Percentiles rank a stretch among this genome's conserved stretches.
Conservation (phyloP, 768 basidiomycete species). For the Russula compacta region DNA sequence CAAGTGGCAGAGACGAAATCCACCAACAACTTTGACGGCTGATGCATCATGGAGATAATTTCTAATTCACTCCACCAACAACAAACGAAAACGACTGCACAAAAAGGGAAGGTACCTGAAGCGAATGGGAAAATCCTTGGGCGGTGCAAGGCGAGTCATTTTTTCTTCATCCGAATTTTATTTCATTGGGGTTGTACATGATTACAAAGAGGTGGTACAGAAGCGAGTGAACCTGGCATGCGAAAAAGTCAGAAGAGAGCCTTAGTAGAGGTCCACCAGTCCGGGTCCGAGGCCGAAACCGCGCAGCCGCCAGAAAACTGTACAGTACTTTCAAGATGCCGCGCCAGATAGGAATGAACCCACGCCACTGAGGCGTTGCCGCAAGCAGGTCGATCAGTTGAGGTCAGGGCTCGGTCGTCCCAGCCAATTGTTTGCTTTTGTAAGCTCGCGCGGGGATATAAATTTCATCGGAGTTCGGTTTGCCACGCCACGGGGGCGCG, state of each 20-base stretch:
- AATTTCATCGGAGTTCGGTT: neutral
- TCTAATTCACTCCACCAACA: too few relatives aligned
- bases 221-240: too few relatives aligned
- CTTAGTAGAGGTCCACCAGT: neutral
- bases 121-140: neutral
- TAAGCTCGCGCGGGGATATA: neutral
- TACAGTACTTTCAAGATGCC: neutral
- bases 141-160: neutral
- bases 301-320: neutral
- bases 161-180: too few relatives aligned
- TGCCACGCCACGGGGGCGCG: neutral
- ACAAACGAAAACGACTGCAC: too few relatives aligned
- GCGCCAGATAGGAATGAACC: neutral
- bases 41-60: too few relatives aligned
- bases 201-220: too few relatives aligned
- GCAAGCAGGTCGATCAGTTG: neutral
- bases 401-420: neutral
- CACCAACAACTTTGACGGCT: too few relatives aligned
- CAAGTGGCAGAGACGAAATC: too few relatives aligned
- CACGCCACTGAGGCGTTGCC: neutral
- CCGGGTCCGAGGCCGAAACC: neutral
- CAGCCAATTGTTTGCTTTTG: neutral
- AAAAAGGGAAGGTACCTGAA: too few relatives aligned
- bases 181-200: too few relatives aligned
- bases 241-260: too few relatives aligned